These are phyloP conservation scores for Kodamaea sp. DNA, from an alignment of 1,139 yeast species.

Conservation along the genomic window DNA sequence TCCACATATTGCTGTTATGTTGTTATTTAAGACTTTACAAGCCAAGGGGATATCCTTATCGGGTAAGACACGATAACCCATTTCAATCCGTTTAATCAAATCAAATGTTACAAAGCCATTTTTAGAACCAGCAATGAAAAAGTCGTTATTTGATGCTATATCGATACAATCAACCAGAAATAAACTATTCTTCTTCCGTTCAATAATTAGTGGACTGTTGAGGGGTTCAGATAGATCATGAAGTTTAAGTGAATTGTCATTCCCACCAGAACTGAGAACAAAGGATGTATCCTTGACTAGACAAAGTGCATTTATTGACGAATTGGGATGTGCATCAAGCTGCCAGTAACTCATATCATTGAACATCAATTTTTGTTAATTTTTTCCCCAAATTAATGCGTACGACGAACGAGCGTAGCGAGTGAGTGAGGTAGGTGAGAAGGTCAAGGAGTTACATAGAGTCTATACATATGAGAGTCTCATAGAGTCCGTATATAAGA, in stretches of 20 bases:
- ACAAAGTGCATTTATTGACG: slow-evolving; percentile 22
- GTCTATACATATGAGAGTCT: no score
- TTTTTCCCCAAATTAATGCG: no score
- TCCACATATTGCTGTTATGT: slow-evolving; percentile 27
- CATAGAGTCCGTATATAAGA: no score
- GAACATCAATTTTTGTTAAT: no score
- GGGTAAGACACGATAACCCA: slow-evolving; percentile 8
- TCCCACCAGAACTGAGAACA: slow-evolving; percentile 25
- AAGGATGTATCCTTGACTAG: slow-evolving; percentile 17
- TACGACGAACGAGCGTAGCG: no score
- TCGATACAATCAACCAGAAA: slow-evolving; percentile 19
- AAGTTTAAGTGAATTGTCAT: slow-evolving; percentile 18
- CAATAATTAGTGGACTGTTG: neutral
- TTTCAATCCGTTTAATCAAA: slow-evolving; percentile 13
- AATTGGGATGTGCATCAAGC: slow-evolving; percentile 10
- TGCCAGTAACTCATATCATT: neutral
- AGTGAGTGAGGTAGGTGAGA: no score
- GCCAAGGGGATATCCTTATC: slow-evolving; percentile 14
- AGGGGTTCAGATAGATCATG: slow-evolving; percentile 12
- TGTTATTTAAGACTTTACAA: slow-evolving; percentile 12
- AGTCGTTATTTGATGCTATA: slow-evolving; percentile 6
- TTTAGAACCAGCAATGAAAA: slow-evolving; percentile 14
- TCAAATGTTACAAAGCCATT: slow-evolving; percentile 14
- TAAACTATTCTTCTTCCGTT: slow-evolving; percentile 4
- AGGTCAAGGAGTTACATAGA: no score